These are phyloP conservation scores for Corniculantispora saksenae DNA, from an alignment of 2,329 filamentous ascomycete species.

Conservation along the genomic window DNA sequence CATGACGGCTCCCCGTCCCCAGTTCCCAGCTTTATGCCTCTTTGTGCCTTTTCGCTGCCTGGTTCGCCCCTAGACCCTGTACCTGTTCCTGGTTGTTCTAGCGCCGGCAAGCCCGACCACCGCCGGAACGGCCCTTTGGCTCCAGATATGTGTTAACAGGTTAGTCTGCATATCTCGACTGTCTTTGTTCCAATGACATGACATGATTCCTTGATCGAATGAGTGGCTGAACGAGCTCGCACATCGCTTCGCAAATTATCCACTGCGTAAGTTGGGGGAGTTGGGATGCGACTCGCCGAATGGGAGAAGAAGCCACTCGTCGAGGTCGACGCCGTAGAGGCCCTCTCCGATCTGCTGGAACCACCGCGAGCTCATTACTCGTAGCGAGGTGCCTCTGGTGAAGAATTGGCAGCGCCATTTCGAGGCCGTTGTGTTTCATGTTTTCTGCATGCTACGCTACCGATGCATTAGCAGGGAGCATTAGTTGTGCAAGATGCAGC, in stretches of 20 bases:
- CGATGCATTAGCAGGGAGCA: not conserved
- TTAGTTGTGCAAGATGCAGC: not conserved
- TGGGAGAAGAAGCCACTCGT: conserved; percentile 6
- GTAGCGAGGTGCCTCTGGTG: not conserved
- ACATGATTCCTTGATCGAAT: not conserved
- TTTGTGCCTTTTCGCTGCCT: not conserved
- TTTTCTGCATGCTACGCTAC: not conserved
- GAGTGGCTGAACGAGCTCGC: not conserved
- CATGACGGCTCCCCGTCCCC: too few species aligned
- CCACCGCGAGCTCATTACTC: not conserved
- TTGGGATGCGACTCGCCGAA: not conserved
- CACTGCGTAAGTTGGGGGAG: too few species aligned
- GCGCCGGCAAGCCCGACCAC: not conserved
- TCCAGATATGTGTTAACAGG: not conserved
- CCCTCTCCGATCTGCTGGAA: not conserved
- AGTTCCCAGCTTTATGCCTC: too few species aligned
- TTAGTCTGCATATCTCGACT: not conserved
- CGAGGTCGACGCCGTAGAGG: not conserved
- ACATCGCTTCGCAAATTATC: not conserved
- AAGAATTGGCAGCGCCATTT: not conserved
- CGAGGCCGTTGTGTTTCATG: conserved; percentile 3
- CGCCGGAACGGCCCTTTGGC: conserved; percentile 3
- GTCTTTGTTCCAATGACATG: not conserved
- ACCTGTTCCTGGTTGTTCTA: conserved; percentile 8
- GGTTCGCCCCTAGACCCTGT: not conserved